A percentile compares a stretch with the other conserved stretches of the same genome.
Conservation (phyloP, 441 rosid genomes). For the Brassica balearica region DNA sequence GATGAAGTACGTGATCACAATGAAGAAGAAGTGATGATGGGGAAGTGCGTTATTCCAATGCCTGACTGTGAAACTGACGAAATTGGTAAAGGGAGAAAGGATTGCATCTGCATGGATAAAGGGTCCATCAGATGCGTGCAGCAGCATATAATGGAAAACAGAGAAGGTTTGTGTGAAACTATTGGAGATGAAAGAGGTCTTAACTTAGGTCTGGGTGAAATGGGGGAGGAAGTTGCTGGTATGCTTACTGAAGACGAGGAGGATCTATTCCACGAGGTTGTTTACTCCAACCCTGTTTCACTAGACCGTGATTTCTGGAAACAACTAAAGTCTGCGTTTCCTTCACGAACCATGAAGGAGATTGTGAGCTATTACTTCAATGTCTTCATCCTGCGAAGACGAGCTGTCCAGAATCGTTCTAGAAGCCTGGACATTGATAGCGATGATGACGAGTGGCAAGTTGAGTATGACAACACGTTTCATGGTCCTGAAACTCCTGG, state of each 20-base stretch:
- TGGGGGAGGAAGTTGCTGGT: slow-evolving; percentile 65
- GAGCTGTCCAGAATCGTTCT: slow-evolving; percentile 62
- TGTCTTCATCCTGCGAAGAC: slow-evolving; percentile 58
- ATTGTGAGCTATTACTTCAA: slow-evolving; percentile 68
- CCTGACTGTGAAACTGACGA: slow-evolving; percentile 43
- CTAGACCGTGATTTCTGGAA: slow-evolving; percentile 61
- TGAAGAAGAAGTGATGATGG: slow-evolving; percentile 45
- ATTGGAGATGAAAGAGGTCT: slow-evolving; percentile 48
- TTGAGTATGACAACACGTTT: slow-evolving; percentile 37
- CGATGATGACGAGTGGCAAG: slow-evolving; percentile 71
- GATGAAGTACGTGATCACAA: slow-evolving; percentile 32
- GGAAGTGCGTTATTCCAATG: slow-evolving; percentile 58
- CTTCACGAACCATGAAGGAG: slow-evolving; percentile 53
- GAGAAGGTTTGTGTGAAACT: slow-evolving; percentile 48
- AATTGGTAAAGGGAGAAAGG: slow-evolving; percentile 43
- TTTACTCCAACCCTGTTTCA: slow-evolving; percentile 57
- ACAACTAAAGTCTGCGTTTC: slow-evolving; percentile 49
- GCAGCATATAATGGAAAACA: slow-evolving; percentile 60
- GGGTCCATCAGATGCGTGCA: slow-evolving; percentile 63
- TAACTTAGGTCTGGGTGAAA: slow-evolving; percentile 55
- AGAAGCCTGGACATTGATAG: slow-evolving; percentile 55
- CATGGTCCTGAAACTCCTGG: slow-evolving; percentile 35
- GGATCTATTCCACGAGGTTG: slow-evolving; percentile 51
- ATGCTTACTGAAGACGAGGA: slow-evolving; percentile 62
- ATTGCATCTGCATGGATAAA: slow-evolving; percentile 55